Conservation (phyloP, 2,329 filamentous ascomycete genomes). For the Exophiala aquamarina region DNA sequence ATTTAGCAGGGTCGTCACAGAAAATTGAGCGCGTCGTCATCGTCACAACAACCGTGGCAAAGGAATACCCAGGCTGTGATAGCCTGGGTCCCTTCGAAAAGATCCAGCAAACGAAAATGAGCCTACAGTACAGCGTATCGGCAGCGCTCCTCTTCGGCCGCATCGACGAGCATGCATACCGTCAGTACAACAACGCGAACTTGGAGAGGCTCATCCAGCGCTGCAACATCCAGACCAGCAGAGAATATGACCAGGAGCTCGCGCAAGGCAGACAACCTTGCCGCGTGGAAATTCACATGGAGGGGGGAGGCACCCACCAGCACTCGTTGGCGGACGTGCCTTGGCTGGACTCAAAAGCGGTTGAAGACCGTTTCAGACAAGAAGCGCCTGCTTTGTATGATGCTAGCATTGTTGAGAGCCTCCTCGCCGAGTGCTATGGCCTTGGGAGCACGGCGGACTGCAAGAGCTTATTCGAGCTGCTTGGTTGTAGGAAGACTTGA, state of each 20-base stretch:
- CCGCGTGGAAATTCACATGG: constrained; percentile 3
- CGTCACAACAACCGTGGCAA: constrained; percentile 9
- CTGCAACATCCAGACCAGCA: constrained; percentile 4
- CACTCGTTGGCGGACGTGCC: constrained; percentile 10
- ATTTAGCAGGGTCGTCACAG: not conserved
- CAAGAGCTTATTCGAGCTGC: not conserved
- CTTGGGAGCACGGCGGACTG: not conserved
- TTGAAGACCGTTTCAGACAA: constrained; percentile 6
- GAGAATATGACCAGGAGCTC: constrained; percentile 1
- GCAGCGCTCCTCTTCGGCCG: constrained; percentile 9
- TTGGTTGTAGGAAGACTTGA: not conserved
- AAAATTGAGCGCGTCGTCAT: constrained; percentile 3
- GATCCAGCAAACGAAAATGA: constrained; percentile 15
- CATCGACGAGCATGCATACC: constrained; percentile 9
- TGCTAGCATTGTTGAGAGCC: not conserved
- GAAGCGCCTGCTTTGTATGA: constrained; percentile 5
- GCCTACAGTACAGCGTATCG: constrained; percentile 13
- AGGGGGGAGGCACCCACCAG: not conserved
- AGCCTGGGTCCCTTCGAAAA: constrained; percentile 9
- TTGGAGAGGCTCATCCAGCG: not conserved
- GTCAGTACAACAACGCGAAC: constrained; percentile 1
- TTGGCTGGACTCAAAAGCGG: constrained; percentile 4
- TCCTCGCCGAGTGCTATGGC: not conserved
- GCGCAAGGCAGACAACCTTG: constrained; percentile 9
- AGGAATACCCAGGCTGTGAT: constrained; percentile 17